These are phyloP conservation scores for Paratinospora sagittata DNA, from an alignment of 164 flowering plant species.

Conservation along the genomic window DNA sequence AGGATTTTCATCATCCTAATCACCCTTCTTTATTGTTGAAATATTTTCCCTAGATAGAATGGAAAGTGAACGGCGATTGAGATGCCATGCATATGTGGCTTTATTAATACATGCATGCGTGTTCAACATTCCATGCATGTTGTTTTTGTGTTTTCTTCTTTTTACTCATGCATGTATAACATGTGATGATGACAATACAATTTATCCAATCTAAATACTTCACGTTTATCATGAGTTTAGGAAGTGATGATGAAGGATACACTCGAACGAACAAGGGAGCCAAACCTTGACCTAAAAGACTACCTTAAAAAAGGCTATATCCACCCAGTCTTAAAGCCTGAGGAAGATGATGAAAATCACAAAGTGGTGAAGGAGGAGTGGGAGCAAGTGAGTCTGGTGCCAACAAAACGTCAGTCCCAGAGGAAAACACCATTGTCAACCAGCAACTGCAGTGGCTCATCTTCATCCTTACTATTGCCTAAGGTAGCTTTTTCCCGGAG, in stretches of 20 bases:
- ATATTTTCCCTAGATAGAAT: too few species aligned
- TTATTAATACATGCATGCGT: too few species aligned
- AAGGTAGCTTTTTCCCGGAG: not conserved
- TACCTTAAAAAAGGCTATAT: conserved; percentile 67
- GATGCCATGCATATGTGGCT: too few species aligned
- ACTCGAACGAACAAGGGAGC: conserved; percentile 59
- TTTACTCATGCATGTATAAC: not conserved
- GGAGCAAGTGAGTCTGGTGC: conserved; percentile 55
- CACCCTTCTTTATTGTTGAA: too few species aligned
- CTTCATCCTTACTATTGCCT: conserved; percentile 40
- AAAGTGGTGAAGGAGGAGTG: conserved; percentile 22
- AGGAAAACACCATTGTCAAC: conserved; percentile 78
- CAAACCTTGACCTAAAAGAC: conserved; percentile 52
- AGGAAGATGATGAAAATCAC: conserved; percentile 38
- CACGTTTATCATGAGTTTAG: conserved; percentile 24
- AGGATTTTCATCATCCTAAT: too few species aligned
- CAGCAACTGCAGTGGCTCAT: conserved; percentile 57
- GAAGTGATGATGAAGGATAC: conserved; percentile 86
- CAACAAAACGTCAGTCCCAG: conserved; percentile 84
- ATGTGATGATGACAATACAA: not conserved
- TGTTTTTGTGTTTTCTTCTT: not conserved
- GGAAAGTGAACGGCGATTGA: too few species aligned
- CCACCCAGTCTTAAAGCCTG: conserved; percentile 65
- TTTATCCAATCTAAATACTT: not conserved
- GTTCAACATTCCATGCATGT: not conserved